Base-by-base conservation (phyloP, 1,139 yeast genomes). In the Blastobotrys niveus region DNA sequence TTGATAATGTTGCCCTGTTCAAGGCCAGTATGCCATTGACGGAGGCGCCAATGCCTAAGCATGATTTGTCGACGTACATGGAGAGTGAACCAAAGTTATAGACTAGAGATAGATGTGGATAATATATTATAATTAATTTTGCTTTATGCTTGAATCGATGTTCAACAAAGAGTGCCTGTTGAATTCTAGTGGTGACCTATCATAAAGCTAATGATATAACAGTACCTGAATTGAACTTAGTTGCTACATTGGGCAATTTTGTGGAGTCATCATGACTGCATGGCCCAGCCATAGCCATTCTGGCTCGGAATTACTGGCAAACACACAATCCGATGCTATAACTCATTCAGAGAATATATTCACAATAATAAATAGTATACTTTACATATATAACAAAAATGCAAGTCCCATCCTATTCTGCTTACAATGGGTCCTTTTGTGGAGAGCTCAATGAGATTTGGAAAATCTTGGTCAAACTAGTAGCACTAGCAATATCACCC, bases 1-100 rank as follows among this genome's bases (percentile, higher is more conserved):
- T 59, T 39, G 48, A 48, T 5, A 55, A 60, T 37, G 54, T 57
- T 22, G 55, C 57, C 3, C 45, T 46, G 18, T 66, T 63, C 53
- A 64, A 64, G 52, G 45, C 64, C 18, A 42, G 52, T 12, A 45
- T 64, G 47, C 40, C 45, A 33, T 47, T 65, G 18, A 57, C 64
- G 14, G 59, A 56, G 22, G 67, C 68, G 4, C 67, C 70, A 2
- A 45, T 40, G 22, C 70, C 70, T 3, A 48, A 58, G 15, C 49
- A 51, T 15, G 67, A 63, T 31, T 47, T 65, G 31, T 34, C 56
- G 5, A 42, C 51, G 5, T 65, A 55, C 22, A 41, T 41, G 44
- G 44, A 41, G 21, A 29, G 25, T 18, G 44, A 41, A 17, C 44
- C 44, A 14, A 41, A 41, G 34, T 35, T 41, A 25, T 41, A 41